phyloP scores from a whole-genome alignment of 257 asterid species.

The Fraxinus excelsior region DNA sequence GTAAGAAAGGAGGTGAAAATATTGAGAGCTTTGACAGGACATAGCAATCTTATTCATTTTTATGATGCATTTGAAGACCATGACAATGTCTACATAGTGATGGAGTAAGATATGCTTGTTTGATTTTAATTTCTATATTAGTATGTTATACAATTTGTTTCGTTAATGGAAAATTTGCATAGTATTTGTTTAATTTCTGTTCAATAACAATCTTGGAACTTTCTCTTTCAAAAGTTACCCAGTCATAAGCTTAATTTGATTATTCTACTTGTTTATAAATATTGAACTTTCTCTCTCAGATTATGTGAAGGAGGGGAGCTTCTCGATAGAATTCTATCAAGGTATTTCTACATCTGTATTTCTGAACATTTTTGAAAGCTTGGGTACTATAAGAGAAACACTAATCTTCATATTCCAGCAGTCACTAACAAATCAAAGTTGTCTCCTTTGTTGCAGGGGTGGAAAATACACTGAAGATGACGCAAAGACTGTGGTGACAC shows the following conservation, averaged over 20 bases:
- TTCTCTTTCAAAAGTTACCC: conserved; percentile 21
- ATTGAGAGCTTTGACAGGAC: conserved; percentile 87
- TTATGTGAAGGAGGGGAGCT: conserved; percentile 98
- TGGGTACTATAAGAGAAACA: not conserved
- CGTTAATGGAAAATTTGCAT: not conserved
- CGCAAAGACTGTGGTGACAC: conserved; percentile 78
- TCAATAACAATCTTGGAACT: conserved; percentile 8
- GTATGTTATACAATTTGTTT: not conserved
- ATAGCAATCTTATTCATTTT: conserved; percentile 66
- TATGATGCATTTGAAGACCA: conserved; percentile 83
- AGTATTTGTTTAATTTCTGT: not conserved
- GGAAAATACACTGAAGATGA: conserved; percentile 87
- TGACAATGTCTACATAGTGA: conserved; percentile 83
- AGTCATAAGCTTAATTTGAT: conserved; percentile 19
- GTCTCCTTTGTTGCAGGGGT: conserved; percentile 51
- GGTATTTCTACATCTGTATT: conserved; percentile 38
- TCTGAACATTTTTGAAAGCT: not conserved
- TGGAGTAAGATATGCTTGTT: conserved; percentile 72
- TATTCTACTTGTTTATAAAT: not conserved
- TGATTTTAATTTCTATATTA: conserved; percentile 11
- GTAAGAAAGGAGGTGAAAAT: conserved; percentile 93
- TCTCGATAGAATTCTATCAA: conserved; percentile 79
- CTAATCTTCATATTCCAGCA: conserved; percentile 4
- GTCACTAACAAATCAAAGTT: not conserved
- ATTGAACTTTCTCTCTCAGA: conserved; percentile 46